Conservation (phyloP, 257 asterid species). For the Apocynum venetum region DNA sequence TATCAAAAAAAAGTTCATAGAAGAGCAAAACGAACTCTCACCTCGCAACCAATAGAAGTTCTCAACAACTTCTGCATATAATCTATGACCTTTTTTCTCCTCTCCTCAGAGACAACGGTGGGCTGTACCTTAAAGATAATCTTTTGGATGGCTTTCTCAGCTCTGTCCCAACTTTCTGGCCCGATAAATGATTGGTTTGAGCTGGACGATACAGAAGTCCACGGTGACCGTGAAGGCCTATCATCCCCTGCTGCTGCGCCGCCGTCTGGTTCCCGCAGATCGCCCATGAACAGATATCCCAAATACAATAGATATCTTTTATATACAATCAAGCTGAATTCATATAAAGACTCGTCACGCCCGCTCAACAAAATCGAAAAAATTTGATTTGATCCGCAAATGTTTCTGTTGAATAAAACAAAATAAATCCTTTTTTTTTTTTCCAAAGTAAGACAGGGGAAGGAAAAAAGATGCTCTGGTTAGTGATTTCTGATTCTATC, state of each 20-base stretch:
- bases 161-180: slow-evolving; percentile 19
- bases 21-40: neutral
- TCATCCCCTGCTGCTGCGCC: slow-evolving; percentile 9
- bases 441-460: neutral
- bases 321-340: neutral
- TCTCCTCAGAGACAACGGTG: slow-evolving; percentile 23
- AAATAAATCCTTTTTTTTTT: neutral
- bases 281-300: slow-evolving; percentile 18
- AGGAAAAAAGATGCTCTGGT: neutral
- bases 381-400: slow-evolving; percentile 1
- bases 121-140: slow-evolving; percentile 27
- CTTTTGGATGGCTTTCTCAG: slow-evolving; percentile 21
- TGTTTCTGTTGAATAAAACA: neutral
- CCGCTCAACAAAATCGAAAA: neutral
- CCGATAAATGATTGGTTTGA: slow-evolving; percentile 2
- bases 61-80: slow-evolving; percentile 32
- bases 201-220: neutral
- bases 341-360: neutral
- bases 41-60: slow-evolving; percentile 38
- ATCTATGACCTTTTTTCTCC: slow-evolving; percentile 34
- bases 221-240: neutral
- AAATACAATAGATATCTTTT: neutral
- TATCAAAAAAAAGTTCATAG: neutral
- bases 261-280: slow-evolving; percentile 19
- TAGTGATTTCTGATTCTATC: neutral